These are phyloP conservation scores for Rhododendron mucronatum DNA, from an alignment of 148 eudicot species.

Conservation along the genomic window DNA sequence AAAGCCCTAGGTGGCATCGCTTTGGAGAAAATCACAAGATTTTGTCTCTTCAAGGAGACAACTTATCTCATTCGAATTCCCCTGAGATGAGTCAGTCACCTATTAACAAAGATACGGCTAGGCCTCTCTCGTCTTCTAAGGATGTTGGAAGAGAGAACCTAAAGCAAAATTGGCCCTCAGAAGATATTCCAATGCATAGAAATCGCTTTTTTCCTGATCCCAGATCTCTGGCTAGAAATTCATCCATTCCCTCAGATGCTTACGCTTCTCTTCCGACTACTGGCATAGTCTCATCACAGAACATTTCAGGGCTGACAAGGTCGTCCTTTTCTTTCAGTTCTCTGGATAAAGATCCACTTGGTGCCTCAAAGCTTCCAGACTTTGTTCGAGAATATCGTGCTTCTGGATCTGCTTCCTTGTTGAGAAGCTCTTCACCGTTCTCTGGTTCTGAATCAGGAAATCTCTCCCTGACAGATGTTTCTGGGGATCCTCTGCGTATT, in stretches of 20 bases:
- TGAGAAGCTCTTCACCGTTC: conserved; percentile 30
- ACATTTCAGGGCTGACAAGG: conserved; percentile 29
- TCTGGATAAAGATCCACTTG: conserved; percentile 28
- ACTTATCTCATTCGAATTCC: conserved; percentile 21
- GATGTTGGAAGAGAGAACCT: conserved; percentile 28
- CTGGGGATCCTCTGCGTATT: conserved; percentile 22
- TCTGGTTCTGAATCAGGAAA: conserved; percentile 34
- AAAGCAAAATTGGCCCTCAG: conserved; percentile 25
- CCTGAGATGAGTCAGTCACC: conserved; percentile 20
- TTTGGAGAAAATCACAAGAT: conserved; percentile 14
- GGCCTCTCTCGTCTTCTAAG: conserved; percentile 17
- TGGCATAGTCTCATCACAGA: conserved; percentile 14
- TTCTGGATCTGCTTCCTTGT: conserved; percentile 32
- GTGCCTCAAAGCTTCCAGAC: conserved; percentile 20
- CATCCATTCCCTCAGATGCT: conserved; percentile 18
- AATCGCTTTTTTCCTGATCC: conserved; percentile 15
- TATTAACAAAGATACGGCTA: conserved; percentile 24
- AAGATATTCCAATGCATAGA: conserved; percentile 12
- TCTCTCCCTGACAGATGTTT: conserved; percentile 16
- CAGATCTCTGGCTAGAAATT: conserved; percentile 21
- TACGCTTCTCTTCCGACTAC: conserved; percentile 11
- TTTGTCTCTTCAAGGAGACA: conserved; percentile 18
- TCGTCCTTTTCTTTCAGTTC: conserved; percentile 26
- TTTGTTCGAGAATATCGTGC: conserved; percentile 18
- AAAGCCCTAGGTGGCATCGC: conserved; percentile 13